Evolutionary conservation across 1,139 yeast species (phyloP).

Genomic region (Pichia inconspicua): DNA sequence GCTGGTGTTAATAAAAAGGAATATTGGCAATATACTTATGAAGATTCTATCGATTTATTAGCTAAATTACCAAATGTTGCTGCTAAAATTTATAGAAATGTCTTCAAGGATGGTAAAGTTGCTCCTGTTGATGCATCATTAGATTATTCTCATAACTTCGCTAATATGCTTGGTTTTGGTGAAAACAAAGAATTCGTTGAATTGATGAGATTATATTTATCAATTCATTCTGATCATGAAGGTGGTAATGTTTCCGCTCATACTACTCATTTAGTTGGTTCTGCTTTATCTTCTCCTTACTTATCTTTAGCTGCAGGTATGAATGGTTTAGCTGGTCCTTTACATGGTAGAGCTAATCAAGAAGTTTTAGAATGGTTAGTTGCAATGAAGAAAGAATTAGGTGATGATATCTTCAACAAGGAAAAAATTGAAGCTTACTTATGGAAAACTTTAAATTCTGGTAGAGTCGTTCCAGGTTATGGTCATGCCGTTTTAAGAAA

Average conservation of each 20-base stretch:
- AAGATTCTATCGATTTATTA: slow-evolving; percentile 80
- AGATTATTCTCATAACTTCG: slow-evolving; percentile 90
- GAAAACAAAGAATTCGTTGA: slow-evolving; percentile 75
- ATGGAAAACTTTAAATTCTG: slow-evolving; percentile 86
- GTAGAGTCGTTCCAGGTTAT: slow-evolving; percentile 96
- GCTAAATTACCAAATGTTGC: slow-evolving; percentile 91
- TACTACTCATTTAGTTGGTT: slow-evolving; percentile 94
- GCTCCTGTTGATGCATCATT: slow-evolving; percentile 63
- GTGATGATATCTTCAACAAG: slow-evolving; percentile 58
- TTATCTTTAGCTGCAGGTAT: slow-evolving; percentile 90
- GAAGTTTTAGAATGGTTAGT: slow-evolving; percentile 93
- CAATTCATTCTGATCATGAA: slow-evolving; percentile 96
- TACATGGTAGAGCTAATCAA: slow-evolving; percentile 97
- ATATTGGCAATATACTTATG: slow-evolving; percentile 90
- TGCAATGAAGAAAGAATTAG: slow-evolving; percentile 68
- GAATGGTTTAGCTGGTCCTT: slow-evolving; percentile 96
- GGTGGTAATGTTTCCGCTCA: slow-evolving; percentile 99
- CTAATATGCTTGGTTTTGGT: slow-evolving; percentile 77
- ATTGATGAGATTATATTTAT: slow-evolving; percentile 85
- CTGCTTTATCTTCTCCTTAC: slow-evolving; percentile 90
- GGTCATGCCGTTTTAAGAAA: slow-evolving; percentile 96
- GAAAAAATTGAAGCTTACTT: slow-evolving; percentile 78
- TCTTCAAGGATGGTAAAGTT: slow-evolving; percentile 79
- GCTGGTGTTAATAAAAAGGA: slow-evolving; percentile 78
- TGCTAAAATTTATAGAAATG: slow-evolving; percentile 88